Conservation (phyloP, 306 rosid genomes). For the Lathyrus oleraceus region DNA sequence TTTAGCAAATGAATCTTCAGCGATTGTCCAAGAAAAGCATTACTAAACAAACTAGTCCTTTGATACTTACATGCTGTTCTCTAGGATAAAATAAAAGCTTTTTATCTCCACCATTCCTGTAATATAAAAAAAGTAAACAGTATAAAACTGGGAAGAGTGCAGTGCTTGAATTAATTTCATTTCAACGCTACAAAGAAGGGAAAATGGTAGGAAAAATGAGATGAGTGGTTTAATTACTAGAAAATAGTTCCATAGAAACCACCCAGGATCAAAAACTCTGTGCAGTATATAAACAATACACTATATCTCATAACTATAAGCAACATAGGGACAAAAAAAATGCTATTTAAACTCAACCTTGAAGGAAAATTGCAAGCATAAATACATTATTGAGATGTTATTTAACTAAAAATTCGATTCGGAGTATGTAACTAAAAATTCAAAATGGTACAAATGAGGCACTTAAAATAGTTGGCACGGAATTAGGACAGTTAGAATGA, state of each 20-base stretch:
- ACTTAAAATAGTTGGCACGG: constrained; percentile 5
- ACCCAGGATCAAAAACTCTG: constrained; percentile 18
- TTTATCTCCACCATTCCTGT: constrained; percentile 66
- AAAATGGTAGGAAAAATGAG: constrained; percentile 13
- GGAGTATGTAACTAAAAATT: constrained; percentile 16
- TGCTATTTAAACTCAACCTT: constrained; percentile 22
- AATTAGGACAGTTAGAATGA: constrained; percentile 14
- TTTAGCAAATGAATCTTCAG: constrained; percentile 35
- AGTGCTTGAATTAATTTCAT: constrained; percentile 22
- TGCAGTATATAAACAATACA: constrained; percentile 9
- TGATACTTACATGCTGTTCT: constrained; percentile 67
- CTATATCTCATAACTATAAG: not conserved
- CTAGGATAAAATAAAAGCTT: constrained; percentile 83
- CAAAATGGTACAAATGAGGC: constrained; percentile 5
- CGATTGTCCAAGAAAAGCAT: constrained; percentile 21
- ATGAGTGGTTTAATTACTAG: not conserved
- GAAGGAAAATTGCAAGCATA: constrained; percentile 17
- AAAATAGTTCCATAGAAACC: not conserved
- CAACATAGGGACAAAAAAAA: constrained; percentile 19
- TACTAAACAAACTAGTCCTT: constrained; percentile 11
- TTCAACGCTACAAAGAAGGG: constrained; percentile 21
- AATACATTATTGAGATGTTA: constrained; percentile 9
- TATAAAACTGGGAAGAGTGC: constrained; percentile 27
- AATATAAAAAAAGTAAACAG: constrained; percentile 41
- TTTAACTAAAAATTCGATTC: no score